phyloP scores from a whole-genome alignment of 139 green algal species.

The Coccomyxa sp. region DNA sequence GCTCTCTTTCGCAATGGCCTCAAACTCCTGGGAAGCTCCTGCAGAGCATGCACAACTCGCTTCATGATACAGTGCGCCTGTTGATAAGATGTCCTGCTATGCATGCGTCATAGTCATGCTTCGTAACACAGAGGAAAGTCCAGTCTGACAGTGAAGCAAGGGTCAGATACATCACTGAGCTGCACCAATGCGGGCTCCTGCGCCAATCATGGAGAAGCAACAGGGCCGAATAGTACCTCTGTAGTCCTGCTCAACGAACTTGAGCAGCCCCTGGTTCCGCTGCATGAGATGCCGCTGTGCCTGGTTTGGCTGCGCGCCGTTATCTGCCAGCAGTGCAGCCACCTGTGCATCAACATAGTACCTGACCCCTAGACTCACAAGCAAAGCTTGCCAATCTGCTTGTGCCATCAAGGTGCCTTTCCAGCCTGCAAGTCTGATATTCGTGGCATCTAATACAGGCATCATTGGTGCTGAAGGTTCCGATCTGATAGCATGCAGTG shows the following conservation, averaged over 20 bases:
- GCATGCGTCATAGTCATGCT: background rate
- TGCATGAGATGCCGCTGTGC: background rate
- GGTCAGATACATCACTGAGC: background rate
- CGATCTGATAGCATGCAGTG: background rate
- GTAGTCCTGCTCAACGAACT: slow-evolving; percentile 28
- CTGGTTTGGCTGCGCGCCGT: background rate
- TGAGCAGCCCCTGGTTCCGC: slow-evolving; percentile 21
- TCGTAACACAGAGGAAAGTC: background rate
- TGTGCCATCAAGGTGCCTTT: no score
- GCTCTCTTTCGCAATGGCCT: background rate
- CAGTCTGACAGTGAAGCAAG: background rate
- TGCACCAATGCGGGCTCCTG: background rate
- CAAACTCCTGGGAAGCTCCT: slow-evolving; percentile 26
- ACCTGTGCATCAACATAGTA: no score
- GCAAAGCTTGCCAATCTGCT: no score
- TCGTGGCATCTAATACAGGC: no score
- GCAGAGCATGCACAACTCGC: background rate
- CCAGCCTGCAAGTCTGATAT: no score
- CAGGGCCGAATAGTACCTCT: slow-evolving; percentile 6
- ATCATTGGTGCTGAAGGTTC: no score
- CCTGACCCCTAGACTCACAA: no score
- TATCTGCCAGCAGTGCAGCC: no score
- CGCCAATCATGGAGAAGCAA: background rate
- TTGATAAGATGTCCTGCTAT: background rate
- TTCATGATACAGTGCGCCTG: background rate